Evolutionary conservation across 805 yeast species (phyloP).

Genomic region (Lachancea meyersii): DNA sequence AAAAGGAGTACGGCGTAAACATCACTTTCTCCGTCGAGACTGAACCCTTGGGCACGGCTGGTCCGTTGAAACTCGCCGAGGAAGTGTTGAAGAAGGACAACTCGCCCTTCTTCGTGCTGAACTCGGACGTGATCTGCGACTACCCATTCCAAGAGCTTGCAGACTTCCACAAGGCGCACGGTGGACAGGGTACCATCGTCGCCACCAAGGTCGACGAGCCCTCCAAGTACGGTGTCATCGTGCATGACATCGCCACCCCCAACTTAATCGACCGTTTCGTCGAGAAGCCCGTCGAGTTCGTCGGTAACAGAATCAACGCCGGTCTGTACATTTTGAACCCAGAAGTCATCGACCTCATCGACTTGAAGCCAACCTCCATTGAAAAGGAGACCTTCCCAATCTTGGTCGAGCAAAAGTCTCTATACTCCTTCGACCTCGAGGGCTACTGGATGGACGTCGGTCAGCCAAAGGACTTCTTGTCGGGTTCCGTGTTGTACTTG

Average conservation of each 20-base stretch:
- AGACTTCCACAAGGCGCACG: slow-evolving; percentile 89
- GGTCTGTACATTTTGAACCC: slow-evolving; percentile 99
- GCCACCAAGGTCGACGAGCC: slow-evolving; percentile 99
- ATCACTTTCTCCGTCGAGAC: slow-evolving; percentile 98
- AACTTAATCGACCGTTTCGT: slow-evolving; percentile 97
- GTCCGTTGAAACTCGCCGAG: slow-evolving; percentile 97
- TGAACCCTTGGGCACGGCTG: slow-evolving; percentile 99
- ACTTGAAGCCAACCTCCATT: slow-evolving; percentile 96
- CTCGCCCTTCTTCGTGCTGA: slow-evolving; percentile 93
- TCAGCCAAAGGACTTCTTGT: slow-evolving; percentile 98
- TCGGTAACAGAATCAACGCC: slow-evolving; percentile 99
- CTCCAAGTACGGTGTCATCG: slow-evolving; percentile 98
- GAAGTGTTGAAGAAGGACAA: slow-evolving; percentile 87
- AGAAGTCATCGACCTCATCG: slow-evolving; percentile 90
- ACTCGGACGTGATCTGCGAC: slow-evolving; percentile 98
- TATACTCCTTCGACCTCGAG: slow-evolving; percentile 94
- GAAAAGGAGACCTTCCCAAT: slow-evolving; percentile 99
- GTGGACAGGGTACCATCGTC: slow-evolving; percentile 97
- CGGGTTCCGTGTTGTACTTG: slow-evolving; percentile 91
- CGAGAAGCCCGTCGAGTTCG: slow-evolving; percentile 98
- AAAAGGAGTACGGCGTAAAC: slow-evolving; percentile 85
- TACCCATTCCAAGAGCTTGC: slow-evolving; percentile 93
- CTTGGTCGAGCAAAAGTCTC: slow-evolving; percentile 79
- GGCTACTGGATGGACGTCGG: slow-evolving; percentile 99
- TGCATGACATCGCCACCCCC: slow-evolving; percentile 90